Percentiles rank a stretch among this genome's conserved stretches.
Evolutionary conservation across 768 basidiomycete species (phyloP).

Genomic region (Macrolepiota albuminosa): DNA sequence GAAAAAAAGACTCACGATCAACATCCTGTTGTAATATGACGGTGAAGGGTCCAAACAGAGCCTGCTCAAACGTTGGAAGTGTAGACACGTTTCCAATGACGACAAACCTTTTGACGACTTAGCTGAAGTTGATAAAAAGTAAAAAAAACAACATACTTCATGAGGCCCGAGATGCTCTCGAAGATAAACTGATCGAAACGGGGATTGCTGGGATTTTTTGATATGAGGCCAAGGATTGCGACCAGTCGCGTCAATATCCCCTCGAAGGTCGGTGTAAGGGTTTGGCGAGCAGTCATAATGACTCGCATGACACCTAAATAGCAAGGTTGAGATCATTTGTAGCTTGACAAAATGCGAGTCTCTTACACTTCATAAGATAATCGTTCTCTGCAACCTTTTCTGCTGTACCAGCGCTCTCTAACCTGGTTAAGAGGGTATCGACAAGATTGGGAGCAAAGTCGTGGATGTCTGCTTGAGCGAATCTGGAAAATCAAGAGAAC

Average conservation of each 20-base stretch:
- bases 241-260: constrained; percentile 70
- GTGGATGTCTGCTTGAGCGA: constrained; percentile 82
- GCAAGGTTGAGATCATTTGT: background rate
- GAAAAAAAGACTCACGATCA: constrained; percentile 54
- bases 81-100: constrained; percentile 65
- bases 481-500: constrained; percentile 40
- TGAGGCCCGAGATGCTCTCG: constrained; percentile 90
- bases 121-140: background rate
- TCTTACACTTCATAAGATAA: constrained; percentile 90
- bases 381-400: constrained; percentile 98
- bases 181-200: constrained; percentile 98
- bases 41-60: constrained; percentile 84
- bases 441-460: constrained; percentile 75
- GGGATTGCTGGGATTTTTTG: constrained; percentile 96
- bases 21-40: constrained; percentile 89
- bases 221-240: constrained; percentile 78
- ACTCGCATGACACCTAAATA: constrained; percentile 86
- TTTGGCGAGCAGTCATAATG: constrained; percentile 82
- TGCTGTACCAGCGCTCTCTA: constrained; percentile 73
- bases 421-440: constrained; percentile 68
- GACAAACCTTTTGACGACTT: constrained; percentile 55
- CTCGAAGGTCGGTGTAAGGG: constrained; percentile 64
- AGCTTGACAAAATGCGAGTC: constrained; percentile 18
- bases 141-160: constrained; percentile 51
- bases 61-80: constrained; percentile 70